Evolutionary conservation across 345 rosid genomes (phyloP), one percentile per base, ranked within the genome.

Genomic region (Adansonia digitata): DNA sequence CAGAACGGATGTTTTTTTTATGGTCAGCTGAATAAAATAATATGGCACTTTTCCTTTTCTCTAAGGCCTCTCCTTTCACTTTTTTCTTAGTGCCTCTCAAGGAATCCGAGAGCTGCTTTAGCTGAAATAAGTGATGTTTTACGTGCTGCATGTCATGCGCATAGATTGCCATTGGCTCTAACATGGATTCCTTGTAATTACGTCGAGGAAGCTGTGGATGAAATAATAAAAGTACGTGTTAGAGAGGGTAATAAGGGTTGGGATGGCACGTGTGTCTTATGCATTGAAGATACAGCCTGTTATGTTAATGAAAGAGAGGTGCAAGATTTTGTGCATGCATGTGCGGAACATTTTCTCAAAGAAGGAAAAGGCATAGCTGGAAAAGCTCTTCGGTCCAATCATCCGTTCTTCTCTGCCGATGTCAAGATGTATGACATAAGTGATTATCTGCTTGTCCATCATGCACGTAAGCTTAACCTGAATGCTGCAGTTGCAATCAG

Each of bases 401-500:
- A 85, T 72, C 93, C 97, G 3, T 87, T 83, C 81, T 92, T 94
- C 82, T 72, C 83, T 74, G 77, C 91, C 22, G 92, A 94, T 80
- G 93, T 94, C 22, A 94, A 92, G 87, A 76, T 86, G 46, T 89
- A 87, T 72, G 81, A 91, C 75, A 86, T 92, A 78, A 73, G 72
- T 18, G 91, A 87, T 60, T 92, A 90, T 79, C 95, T 97, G 51
- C 92, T 92, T 46, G 98, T 94, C 67, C 97, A 92, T 45, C 97
- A 92, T 75, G 97, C 97, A 55, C 91, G 98, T 73, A 90, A 87
- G 81, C 88, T 86, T 81, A 88, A 93, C 40, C 82, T 94, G 63
- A 91, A 85, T 85, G 97, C 98, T 74, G 98, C 95, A 2, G 98
- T 94, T 80, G 97, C 97, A 51, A 91, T 89, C 79, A 87, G 92